Conservation (phyloP, 2,329 filamentous ascomycete genomes). For the Raffaelea albimanens region DNA sequence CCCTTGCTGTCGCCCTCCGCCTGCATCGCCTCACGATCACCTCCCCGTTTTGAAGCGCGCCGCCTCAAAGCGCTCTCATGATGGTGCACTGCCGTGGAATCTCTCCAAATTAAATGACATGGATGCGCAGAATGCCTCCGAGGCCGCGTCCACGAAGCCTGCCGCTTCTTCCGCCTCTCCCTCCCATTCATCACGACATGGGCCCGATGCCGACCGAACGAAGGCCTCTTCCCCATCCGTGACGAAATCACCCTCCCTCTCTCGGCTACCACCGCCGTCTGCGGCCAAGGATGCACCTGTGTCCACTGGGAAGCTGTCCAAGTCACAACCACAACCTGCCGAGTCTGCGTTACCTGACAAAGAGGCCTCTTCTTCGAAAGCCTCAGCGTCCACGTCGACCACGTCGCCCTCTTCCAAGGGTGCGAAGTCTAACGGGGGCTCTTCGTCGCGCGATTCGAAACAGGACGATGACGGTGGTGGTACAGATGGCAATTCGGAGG, state of each 20-base stretch:
- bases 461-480: conserved; percentile 30
- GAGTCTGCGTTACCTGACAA: not conserved
- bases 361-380: not conserved
- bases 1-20: not conserved
- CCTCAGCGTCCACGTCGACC: not conserved
- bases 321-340: conserved; percentile 2
- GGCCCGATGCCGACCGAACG: conserved; percentile 24
- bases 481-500: conserved; percentile 57
- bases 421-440: conserved; percentile 15
- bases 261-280: not conserved
- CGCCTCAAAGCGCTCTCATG: conserved; percentile 39
- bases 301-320: not conserved
- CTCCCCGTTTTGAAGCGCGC: conserved; percentile 13
- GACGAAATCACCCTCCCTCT: conserved; percentile 16
- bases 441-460: conserved; percentile 15
- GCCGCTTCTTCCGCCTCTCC: conserved; percentile 37
- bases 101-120: conserved; percentile 52
- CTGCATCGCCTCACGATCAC: not conserved
- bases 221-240: conserved; percentile 19
- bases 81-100: conserved; percentile 47
- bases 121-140: conserved; percentile 60
- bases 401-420: conserved; percentile 21
- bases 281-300: conserved; percentile 7
- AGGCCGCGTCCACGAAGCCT: conserved; percentile 52
- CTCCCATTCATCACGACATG: conserved; percentile 23